phyloP scores from a whole-genome alignment of 2,329 filamentous ascomycete species.

The Mariannaea sp. region DNA sequence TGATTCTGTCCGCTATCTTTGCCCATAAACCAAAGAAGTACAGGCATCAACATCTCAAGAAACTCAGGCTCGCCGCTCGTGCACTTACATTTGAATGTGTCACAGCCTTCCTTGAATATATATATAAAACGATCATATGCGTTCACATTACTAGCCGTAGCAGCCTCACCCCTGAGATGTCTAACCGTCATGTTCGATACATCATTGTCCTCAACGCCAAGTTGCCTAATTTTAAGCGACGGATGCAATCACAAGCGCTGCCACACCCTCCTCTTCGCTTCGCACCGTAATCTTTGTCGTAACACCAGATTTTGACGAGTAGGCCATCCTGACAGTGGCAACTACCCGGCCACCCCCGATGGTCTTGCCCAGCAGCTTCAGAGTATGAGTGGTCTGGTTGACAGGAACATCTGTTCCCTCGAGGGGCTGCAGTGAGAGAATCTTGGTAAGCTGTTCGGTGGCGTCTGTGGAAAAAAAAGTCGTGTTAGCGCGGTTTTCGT shows the following conservation, averaged over 20 bases:
- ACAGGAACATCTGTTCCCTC: conserved; percentile 92
- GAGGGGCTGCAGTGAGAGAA: conserved; percentile 87
- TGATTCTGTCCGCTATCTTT: not conserved
- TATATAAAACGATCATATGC: conserved; percentile 14
- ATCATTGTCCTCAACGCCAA: conserved; percentile 46
- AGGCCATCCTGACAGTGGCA: conserved; percentile 89
- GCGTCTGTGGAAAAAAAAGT: conserved; percentile 74
- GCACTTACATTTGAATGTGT: not conserved
- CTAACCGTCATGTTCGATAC: conserved; percentile 41
- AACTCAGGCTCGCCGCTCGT: not conserved
- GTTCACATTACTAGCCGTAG: conserved; percentile 23
- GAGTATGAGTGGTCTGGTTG: conserved; percentile 86
- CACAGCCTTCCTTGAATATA: not conserved
- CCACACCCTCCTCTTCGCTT: conserved; percentile 91
- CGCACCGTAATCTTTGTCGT: conserved; percentile 94
- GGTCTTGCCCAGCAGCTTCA: conserved; percentile 96
- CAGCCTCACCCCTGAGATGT: conserved; percentile 26
- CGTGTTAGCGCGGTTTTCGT: conserved; percentile 31
- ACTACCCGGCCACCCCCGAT: conserved; percentile 88
- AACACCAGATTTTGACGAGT: conserved; percentile 87
- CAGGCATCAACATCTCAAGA: not conserved
- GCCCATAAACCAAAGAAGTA: not conserved
- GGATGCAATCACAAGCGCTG: conserved; percentile 80
- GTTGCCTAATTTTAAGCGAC: conserved; percentile 65
- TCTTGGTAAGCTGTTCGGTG: conserved; percentile 85